phyloP scores from a whole-genome alignment of 495 filamentous ascomycete genomes.

The Pyronema omphalodes region DNA sequence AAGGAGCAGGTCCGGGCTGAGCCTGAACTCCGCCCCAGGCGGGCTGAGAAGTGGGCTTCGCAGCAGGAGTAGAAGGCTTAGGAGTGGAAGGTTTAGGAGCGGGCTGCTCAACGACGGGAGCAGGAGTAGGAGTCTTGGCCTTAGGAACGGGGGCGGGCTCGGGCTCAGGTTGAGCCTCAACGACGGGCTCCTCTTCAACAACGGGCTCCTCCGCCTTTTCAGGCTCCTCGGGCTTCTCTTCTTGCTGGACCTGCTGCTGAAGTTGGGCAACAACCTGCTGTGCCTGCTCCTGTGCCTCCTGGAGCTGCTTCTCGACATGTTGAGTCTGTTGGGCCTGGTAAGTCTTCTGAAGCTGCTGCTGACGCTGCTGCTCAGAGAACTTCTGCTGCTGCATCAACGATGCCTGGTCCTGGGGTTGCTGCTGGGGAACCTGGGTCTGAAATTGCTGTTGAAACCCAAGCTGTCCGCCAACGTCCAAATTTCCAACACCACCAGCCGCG shows the following conservation, averaged over 20 bases:
- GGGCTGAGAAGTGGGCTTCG: conserved; percentile 39
- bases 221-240: conserved; percentile 10
- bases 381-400: conserved; percentile 30
- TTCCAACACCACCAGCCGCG: conserved; percentile 16
- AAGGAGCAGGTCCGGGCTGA: conserved; percentile 22
- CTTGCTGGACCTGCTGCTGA: conserved; percentile 22
- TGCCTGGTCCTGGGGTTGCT: conserved; percentile 33
- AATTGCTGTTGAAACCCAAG: conserved; percentile 18
- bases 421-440: conserved; percentile 31
- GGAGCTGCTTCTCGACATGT: conserved; percentile 38
- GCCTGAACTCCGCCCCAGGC: conserved; percentile 17
- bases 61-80: conserved; percentile 32
- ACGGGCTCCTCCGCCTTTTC: conserved; percentile 12
- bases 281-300: conserved; percentile 38
- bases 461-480: conserved; percentile 10
- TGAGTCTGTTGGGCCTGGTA: conserved; percentile 36
- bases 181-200: conserved; percentile 14
- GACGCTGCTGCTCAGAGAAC: conserved; percentile 30
- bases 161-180: not conserved
- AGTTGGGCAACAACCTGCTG: conserved; percentile 23
- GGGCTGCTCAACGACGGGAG: conserved; percentile 10
- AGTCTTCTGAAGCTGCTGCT: conserved; percentile 21
- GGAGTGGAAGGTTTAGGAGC: conserved; percentile 13
- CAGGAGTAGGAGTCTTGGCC: conserved; percentile 7
- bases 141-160: conserved; percentile 4